These are phyloP conservation scores for Kodamaea sp. DNA, from an alignment of 1,139 yeast species.

Conservation along the genomic window DNA sequence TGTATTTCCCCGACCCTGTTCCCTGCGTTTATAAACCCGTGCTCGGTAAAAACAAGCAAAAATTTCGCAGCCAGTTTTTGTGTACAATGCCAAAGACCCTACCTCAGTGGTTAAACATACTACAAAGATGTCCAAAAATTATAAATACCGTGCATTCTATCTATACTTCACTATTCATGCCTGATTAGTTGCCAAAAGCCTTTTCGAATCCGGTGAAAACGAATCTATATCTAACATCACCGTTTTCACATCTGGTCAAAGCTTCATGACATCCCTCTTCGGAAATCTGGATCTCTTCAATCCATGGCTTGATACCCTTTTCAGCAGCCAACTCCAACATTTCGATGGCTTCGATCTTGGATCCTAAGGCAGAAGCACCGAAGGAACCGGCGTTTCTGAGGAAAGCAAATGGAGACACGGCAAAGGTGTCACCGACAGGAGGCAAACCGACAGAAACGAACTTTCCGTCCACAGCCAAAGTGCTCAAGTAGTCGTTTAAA, in stretches of 20 bases:
- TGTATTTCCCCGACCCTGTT: too few relatives aligned
- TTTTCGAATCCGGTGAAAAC: conserved; percentile 15
- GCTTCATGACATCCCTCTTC: conserved; percentile 32
- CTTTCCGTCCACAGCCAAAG: conserved; percentile 44
- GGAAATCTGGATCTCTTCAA: conserved; percentile 42
- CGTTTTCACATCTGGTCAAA: conserved; percentile 30
- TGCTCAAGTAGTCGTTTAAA: conserved; percentile 31
- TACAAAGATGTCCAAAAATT: too few relatives aligned
- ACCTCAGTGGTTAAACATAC: too few relatives aligned
- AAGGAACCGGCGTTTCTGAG: conserved; percentile 31
- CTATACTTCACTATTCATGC: too few relatives aligned
- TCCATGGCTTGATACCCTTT: conserved; percentile 41
- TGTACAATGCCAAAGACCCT: too few relatives aligned
- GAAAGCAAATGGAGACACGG: conserved; percentile 30
- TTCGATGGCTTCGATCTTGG: conserved; percentile 34
- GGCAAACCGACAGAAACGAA: conserved; percentile 61
- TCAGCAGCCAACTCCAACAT: conserved; percentile 45
- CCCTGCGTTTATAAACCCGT: too few relatives aligned
- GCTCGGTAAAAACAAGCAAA: too few relatives aligned
- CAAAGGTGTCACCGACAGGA: conserved; percentile 27
- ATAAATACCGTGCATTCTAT: too few relatives aligned
- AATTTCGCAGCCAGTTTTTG: too few relatives aligned
- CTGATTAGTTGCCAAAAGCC: conserved; percentile 10
- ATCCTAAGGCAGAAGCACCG: conserved; percentile 39
- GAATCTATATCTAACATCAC: conserved; percentile 26